Conservation (phyloP, 2,329 filamentous ascomycete species). For the Alternaria sp. region DNA sequence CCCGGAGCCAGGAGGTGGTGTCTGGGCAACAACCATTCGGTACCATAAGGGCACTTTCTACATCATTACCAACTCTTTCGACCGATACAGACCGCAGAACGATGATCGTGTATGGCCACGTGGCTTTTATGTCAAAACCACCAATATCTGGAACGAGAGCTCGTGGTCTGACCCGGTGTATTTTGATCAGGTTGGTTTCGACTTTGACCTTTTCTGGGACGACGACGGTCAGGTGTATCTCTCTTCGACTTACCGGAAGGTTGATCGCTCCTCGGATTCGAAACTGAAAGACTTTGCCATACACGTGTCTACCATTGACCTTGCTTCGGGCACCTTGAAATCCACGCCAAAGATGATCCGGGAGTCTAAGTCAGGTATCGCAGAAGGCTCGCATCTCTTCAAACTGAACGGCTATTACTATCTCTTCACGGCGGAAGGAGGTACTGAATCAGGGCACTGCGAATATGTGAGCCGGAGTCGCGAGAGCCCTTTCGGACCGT, state of each 20-base stretch:
- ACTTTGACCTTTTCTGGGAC: constrained; percentile 59
- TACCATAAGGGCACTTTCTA: constrained; percentile 28
- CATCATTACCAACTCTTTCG: constrained; percentile 34
- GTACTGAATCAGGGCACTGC: constrained; percentile 47
- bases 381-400: constrained; percentile 50
- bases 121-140: constrained; percentile 58
- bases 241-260: constrained; percentile 25
- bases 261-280: constrained; percentile 24
- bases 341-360: constrained; percentile 34
- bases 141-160: constrained; percentile 24
- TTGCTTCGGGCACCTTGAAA: constrained; percentile 38
- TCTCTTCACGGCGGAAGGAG: constrained; percentile 42
- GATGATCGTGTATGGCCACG: constrained; percentile 51
- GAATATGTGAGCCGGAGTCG: constrained; percentile 64
- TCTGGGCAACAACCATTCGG: constrained; percentile 34
- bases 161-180: constrained; percentile 35
- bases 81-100: constrained; percentile 38
- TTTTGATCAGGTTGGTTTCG: constrained; percentile 36
- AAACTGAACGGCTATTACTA: constrained; percentile 37
- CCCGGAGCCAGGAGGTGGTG: constrained; percentile 32
- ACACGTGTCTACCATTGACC: constrained; percentile 39
- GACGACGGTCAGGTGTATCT: constrained; percentile 61
- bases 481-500: constrained; percentile 48
- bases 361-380: constrained; percentile 33
- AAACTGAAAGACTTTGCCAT: constrained; percentile 41